Evolutionary conservation across 192 early-diverging fungal genomes (phyloP), one percentile per base, ranked within the genome.

Genomic region (Backusella tuberculispora): DNA sequence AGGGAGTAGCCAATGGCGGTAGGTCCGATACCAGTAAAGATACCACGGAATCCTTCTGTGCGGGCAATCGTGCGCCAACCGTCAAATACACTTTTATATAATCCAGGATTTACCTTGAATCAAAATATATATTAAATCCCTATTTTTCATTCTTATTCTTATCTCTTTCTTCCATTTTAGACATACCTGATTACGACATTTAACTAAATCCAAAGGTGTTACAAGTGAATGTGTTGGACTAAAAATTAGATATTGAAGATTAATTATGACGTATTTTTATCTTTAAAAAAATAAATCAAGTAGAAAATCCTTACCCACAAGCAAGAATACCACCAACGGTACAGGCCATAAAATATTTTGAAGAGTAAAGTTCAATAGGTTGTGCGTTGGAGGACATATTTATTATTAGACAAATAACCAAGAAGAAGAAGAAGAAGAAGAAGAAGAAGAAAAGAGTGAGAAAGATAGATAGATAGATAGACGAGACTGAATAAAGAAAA

Each of bases 1-100:
- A 90, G 73, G 53, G 92, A 94, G 85, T 96, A 96, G 19, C 95
- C 95, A 45, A 94, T 72, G 40, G 93, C 81, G 15, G 94, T 96
- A 29, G 95, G 94, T 9, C 83, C 87, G 34, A 90, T 85, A 56
- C 95, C 95, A 44, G 92, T 93, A 71, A 86, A 93, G 63, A 96
- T 70, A 26, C 90, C 94, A 64, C 83, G 74, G 75, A 90, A 69
- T 41, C 95, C 95, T 79, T 95, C 89, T 15, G 44, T 67, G 19
- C 75, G 76, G 13, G 69, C 37, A 5, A 85, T 85, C 4, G 70
- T 76, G 2, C 43, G 19, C 83, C 83, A 85, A 34, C 83, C 83
- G 47, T 77, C 67, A n/a, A 85, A 67, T 38, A 76, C 74, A 29
- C 74, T 69, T 38, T 80, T 85, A 73, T 85, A 85, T 14, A 69